phyloP scores from a whole-genome alignment of 306 rosid genomes.

The Hippophae rhamnoides region DNA sequence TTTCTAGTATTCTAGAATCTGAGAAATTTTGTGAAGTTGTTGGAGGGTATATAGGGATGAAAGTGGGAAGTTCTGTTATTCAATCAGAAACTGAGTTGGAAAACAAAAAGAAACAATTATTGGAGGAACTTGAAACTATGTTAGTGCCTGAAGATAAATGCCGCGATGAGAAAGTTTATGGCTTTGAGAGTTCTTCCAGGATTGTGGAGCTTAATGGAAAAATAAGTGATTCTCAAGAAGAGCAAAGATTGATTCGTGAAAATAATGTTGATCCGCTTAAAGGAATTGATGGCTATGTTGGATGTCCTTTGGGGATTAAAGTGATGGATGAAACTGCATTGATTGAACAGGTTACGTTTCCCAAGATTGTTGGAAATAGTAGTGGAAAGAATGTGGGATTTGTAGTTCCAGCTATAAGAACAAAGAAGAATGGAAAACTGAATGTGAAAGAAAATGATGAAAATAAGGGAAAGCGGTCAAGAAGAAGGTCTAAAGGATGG shows the following conservation, averaged over 20 bases:
- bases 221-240: conserved; percentile 6
- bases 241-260: conserved; percentile 4
- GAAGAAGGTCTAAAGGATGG: conserved; percentile 27
- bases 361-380: conserved; percentile 7
- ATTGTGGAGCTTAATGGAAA: neutral
- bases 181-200: neutral
- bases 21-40: neutral
- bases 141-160: conserved; percentile 25
- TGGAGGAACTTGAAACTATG: conserved; percentile 52
- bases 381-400: conserved; percentile 14
- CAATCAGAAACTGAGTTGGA: conserved; percentile 24
- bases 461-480: conserved; percentile 23
- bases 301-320: conserved; percentile 39
- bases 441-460: conserved; percentile 17
- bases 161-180: neutral
- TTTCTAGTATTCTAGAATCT: conserved; percentile 9
- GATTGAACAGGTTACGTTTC: conserved; percentile 28
- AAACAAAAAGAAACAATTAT: conserved; percentile 38
- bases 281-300: conserved; percentile 3
- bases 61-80: neutral
- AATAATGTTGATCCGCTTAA: neutral
- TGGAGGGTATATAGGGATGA: neutral
- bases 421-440: conserved; percentile 16
- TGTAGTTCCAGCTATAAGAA: conserved; percentile 3
- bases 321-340: conserved; percentile 83